These are phyloP conservation scores for Chaetomiaceae sp. DNA, from an alignment of 2,329 filamentous ascomycete genomes.

Conservation along the genomic window DNA sequence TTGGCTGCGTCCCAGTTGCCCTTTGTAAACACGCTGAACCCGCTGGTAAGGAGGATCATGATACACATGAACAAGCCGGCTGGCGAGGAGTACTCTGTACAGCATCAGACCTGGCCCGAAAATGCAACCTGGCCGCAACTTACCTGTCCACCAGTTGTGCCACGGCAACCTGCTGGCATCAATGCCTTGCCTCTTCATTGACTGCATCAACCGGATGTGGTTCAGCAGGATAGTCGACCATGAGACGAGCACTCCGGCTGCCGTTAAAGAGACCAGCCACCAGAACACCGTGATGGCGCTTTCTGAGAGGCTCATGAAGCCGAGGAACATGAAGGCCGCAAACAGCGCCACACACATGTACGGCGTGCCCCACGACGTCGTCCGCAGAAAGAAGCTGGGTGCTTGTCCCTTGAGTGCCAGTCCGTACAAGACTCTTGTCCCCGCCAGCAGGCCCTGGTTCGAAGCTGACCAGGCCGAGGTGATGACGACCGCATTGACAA, in stretches of 20 bases:
- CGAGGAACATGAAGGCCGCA: conserved; percentile 51
- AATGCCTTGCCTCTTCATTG: conserved; percentile 53
- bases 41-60: conserved; percentile 64
- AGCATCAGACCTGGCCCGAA: background rate
- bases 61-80: conserved; percentile 56
- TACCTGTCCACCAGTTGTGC: conserved; percentile 60
- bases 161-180: conserved; percentile 50
- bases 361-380: conserved; percentile 49
- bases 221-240: conserved; percentile 60
- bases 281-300: conserved; percentile 60
- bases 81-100: conserved; percentile 56
- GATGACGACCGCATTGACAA: conserved; percentile 50
- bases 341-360: conserved; percentile 55
- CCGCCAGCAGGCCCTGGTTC: conserved; percentile 60
- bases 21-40: conserved; percentile 59
- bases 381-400: conserved; percentile 51
- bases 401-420: conserved; percentile 57
- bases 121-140: conserved; percentile 26
- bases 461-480: conserved; percentile 66
- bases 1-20: conserved; percentile 54
- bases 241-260: conserved; percentile 58
- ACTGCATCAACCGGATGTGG: conserved; percentile 53
- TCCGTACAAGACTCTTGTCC: conserved; percentile 56
- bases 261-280: conserved; percentile 60
- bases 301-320: conserved; percentile 54